Evolutionary conservation across 345 rosid species (phyloP).

Genomic region (Durio zibethinus): DNA sequence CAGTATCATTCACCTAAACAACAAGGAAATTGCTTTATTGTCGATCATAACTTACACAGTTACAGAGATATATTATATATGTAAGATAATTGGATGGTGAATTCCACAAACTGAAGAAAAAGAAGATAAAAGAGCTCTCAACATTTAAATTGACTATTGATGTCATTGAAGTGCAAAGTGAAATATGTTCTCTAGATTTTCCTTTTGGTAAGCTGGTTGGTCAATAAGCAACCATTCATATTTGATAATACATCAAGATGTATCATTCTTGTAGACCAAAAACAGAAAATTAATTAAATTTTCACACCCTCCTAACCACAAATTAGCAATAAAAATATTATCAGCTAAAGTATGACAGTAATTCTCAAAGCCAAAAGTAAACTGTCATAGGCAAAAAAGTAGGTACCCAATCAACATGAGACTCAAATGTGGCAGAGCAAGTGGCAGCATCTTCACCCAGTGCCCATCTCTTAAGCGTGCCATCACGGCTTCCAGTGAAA

Average conservation of each 20-base stretch:
- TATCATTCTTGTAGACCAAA: background rate
- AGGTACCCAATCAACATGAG: slow-evolving; percentile 98
- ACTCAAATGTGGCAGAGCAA: slow-evolving; percentile 94
- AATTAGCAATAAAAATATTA: background rate
- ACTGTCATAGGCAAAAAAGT: slow-evolving; percentile 9
- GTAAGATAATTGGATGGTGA: background rate
- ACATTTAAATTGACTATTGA: slow-evolving; percentile 1
- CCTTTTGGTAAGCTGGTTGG: background rate
- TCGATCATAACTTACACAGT: background rate
- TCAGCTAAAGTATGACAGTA: background rate
- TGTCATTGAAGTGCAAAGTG: background rate
- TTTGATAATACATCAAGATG: background rate
- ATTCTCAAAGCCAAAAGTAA: slow-evolving; percentile 1
- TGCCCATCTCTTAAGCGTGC: slow-evolving; percentile 92
- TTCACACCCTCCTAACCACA: background rate
- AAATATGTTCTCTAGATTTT: background rate
- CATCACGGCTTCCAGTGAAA: slow-evolving; percentile 99
- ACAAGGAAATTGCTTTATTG: slow-evolving; percentile 9
- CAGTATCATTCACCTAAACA: slow-evolving; percentile 85
- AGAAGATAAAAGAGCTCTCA: background rate
- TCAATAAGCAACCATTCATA: background rate
- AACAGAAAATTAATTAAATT: background rate
- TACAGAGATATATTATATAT: background rate
- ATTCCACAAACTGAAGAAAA: background rate
- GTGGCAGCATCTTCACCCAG: slow-evolving; percentile 62